phyloP scores from a whole-genome alignment of 2,329 filamentous ascomycete species.

The Grosmannia clavigera region DNA sequence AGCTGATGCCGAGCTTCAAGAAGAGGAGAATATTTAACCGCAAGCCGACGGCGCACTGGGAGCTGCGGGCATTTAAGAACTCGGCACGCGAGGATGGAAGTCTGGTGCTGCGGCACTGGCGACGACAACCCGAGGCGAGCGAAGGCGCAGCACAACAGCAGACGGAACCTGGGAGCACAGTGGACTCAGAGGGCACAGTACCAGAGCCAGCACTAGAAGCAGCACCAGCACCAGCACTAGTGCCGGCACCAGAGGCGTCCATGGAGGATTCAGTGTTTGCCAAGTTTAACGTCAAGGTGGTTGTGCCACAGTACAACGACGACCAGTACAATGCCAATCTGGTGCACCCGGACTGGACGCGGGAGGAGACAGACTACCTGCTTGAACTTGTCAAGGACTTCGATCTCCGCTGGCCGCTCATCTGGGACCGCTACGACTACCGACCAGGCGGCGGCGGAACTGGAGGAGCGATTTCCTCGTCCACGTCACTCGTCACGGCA shows the following conservation, averaged over 20 bases:
- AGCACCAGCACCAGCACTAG: slow-evolving; percentile 1
- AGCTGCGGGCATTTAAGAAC: slow-evolving; percentile 60
- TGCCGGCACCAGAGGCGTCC: slow-evolving; percentile 9
- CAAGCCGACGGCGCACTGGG: slow-evolving; percentile 51
- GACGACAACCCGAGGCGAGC: slow-evolving; percentile 36
- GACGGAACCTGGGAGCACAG: slow-evolving; percentile 9
- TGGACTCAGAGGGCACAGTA: background rate
- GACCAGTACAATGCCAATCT: slow-evolving; percentile 74
- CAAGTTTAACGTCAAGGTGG: slow-evolving; percentile 76
- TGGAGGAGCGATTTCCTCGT: slow-evolving; percentile 5
- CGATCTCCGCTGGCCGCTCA: slow-evolving; percentile 80
- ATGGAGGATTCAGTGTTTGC: slow-evolving; percentile 57
- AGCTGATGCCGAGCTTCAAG: slow-evolving; percentile 42
- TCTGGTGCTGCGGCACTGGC: slow-evolving; percentile 70
- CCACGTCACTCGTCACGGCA: slow-evolving; percentile 40
- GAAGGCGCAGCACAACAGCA: background rate
- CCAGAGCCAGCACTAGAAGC: background rate
- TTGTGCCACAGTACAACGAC: slow-evolving; percentile 70
- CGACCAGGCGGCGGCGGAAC: slow-evolving; percentile 27
- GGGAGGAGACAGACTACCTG: slow-evolving; percentile 88
- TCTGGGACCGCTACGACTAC: slow-evolving; percentile 88
- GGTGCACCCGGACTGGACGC: slow-evolving; percentile 68
- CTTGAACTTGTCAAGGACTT: slow-evolving; percentile 63
- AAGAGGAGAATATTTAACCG: slow-evolving; percentile 41
- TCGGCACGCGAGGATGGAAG: slow-evolving; percentile 57